Conservation (phyloP, 1,139 yeast species). For the Zygosaccharomyces sapae region DNA sequence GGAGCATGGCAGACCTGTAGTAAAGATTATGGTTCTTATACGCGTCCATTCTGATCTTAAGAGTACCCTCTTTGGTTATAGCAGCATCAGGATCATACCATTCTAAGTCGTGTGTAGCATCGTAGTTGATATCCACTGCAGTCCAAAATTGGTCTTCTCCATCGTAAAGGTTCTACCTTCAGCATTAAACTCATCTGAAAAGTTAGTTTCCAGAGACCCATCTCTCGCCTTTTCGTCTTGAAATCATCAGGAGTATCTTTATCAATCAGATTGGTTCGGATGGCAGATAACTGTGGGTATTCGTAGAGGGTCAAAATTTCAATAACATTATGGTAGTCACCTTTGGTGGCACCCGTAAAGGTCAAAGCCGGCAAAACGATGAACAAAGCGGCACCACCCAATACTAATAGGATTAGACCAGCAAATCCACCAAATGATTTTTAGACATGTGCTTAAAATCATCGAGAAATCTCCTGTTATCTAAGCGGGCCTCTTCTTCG, state of each 20-base stretch:
- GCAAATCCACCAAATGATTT: slow-evolving; percentile 54
- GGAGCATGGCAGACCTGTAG: slow-evolving; percentile 82
- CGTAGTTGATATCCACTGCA: slow-evolving; percentile 72
- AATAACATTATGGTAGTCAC: slow-evolving; percentile 29
- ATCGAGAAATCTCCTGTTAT: slow-evolving; percentile 54
- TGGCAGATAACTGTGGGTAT: slow-evolving; percentile 58
- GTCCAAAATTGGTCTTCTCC: slow-evolving; percentile 85
- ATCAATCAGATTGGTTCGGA: slow-evolving; percentile 62
- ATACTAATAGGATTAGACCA: slow-evolving; percentile 52
- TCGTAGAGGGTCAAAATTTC: slow-evolving; percentile 48
- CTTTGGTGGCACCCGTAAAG: slow-evolving; percentile 55
- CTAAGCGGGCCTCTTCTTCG: slow-evolving; percentile 74
- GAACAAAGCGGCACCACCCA: slow-evolving; percentile 64
- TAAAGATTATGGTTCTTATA: slow-evolving; percentile 63
- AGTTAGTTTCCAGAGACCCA: slow-evolving; percentile 68
- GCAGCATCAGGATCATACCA: slow-evolving; percentile 88
- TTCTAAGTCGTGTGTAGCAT: slow-evolving; percentile 76
- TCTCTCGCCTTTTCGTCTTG: slow-evolving; percentile 43
- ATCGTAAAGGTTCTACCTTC: slow-evolving; percentile 76
- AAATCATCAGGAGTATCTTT: slow-evolving; percentile 72
- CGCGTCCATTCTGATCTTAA: slow-evolving; percentile 65
- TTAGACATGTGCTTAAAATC: slow-evolving; percentile 60
- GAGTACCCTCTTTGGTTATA: slow-evolving; percentile 62
- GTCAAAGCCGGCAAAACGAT: slow-evolving; percentile 72
- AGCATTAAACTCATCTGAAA: slow-evolving; percentile 81